Base-by-base conservation (phyloP, 768 basidiomycete species). In the Clavulina sp. region DNA sequence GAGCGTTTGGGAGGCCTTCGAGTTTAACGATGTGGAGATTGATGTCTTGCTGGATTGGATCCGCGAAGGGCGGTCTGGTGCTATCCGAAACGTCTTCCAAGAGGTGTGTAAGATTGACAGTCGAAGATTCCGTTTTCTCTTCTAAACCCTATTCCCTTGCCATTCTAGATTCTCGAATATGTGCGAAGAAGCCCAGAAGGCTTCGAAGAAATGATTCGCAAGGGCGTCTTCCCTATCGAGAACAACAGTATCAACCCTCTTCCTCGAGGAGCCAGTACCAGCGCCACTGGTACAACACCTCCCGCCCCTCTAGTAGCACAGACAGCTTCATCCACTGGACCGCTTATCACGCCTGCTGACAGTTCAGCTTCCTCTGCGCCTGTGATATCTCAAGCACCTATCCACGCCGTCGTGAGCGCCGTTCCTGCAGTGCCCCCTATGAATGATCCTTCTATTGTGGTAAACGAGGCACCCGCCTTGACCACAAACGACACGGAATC, bases 1-100 rank as follows among this genome's bases (percentile, higher is more conserved):
- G 21, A 54, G 52, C n/a, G 68, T 77, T n/a, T 89, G 87, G 55
- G 86, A 86, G 29, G 80, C 75, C 57, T 89, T 89, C 61, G 74
- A 79, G 56, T 72, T 72, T 56, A 88, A 89, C 60, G 74, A 71
- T 0, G 73, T 84, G 23, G 86, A 89, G 62, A 84, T 84, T 28
- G 86, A 88, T 31, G 75, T 84, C 53, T 75, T 89, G 75, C 66
- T 89, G 40, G 86, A 89, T 61, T 86, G 87, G 63, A 64, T 88
- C 41, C 73, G 74, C 13, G 69, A 70, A 16, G 74, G 79, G 54
- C 63, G 72, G 52, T 63, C 84, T 31, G 74, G 73, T 5, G 82
- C 85, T 55, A 16, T 18, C 40, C 19, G 26, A 30, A 19, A 13
- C 4, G 23, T 29, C 5, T 49, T 30, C 21, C 30, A 30, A 16